Evolutionary conservation across 371 early-diverging fungal genomes (phyloP), one percentile per base, ranked within the genome.

Genomic region (Neoconidiobolus thromboides): DNA sequence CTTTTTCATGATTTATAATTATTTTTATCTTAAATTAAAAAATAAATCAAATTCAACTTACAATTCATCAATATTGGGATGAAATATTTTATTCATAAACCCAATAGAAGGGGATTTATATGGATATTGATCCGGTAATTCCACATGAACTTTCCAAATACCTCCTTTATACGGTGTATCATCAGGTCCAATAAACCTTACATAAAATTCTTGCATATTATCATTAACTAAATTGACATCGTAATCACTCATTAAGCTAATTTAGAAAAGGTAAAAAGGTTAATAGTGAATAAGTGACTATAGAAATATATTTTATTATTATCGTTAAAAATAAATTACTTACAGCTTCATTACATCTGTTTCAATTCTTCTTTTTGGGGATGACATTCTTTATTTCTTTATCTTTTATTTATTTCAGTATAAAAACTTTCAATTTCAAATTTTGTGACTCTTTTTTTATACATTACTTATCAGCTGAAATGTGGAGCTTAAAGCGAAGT

Each of bases 1-100:
- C 26, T 26, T 26, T 26, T 26, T 26, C 26, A 26, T 26, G 26
- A 26, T 26, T 26, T 26, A 26, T 26, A 26, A 26, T 26, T 26
- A 26, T 26, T 26, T 26, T 26, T 26, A 26, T 26, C 26, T 26
- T 26, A 26, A 26, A 26, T 26, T 26, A 26, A 26, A 26, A 26
- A 26, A 26, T 26, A 26, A 26, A 26, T 26, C 26, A 26, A 26
- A 26, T 26, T 26, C 26, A 44, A 51, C 83, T 73, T 71, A 90
- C 85, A 93, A 75, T 75, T 99, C 99, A 74, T 99, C 99, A 62
- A 99, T 96, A 73, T 99, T 99, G 42, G 99, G 99, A 68, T 99
- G 99, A 73, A 93, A 99, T 63, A 99, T 96, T 73, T 88, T 91
- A 76, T 97, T 98, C 78, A 89, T 87, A 70, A 99, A 99, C 37